A percentile compares a stretch with the other conserved stretches of the same genome.
These are phyloP conservation scores for Aspergillus sclerotiicarbonarius DNA, from an alignment of 495 filamentous ascomycete species.

Conservation along the genomic window DNA sequence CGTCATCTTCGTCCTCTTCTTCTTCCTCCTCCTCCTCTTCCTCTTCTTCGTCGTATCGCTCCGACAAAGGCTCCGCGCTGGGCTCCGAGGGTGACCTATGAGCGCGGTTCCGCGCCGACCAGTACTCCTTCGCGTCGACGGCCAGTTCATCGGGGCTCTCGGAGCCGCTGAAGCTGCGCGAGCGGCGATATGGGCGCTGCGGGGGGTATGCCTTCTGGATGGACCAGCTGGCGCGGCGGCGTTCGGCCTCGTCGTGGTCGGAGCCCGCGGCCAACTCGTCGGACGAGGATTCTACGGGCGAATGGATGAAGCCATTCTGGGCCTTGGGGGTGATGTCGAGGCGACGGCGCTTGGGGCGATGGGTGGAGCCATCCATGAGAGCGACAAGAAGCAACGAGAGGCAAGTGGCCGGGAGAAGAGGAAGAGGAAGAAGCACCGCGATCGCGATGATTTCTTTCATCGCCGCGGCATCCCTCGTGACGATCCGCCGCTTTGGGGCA, in stretches of 20 bases:
- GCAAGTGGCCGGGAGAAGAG: slow-evolving; percentile 4
- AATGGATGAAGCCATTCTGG: slow-evolving; percentile 21
- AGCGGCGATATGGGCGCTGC: slow-evolving; percentile 33
- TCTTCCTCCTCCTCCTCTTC: not conserved
- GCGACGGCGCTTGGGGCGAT: slow-evolving; percentile 56
- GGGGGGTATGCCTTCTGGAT: slow-evolving; percentile 35
- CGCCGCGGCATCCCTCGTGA: slow-evolving; percentile 1
- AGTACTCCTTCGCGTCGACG: slow-evolving; percentile 41
- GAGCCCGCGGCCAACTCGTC: slow-evolving; percentile 51
- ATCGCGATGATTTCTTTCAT: slow-evolving; percentile 1
- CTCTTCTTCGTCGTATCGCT: slow-evolving; percentile 4
- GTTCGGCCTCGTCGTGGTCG: slow-evolving; percentile 42
- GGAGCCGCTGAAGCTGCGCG: slow-evolving; percentile 31
- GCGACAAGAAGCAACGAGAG: slow-evolving; percentile 10
- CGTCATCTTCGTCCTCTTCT: slow-evolving; percentile 5
- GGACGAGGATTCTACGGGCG: slow-evolving; percentile 48
- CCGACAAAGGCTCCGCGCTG: slow-evolving; percentile 9
- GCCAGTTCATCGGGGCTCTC: slow-evolving; percentile 49
- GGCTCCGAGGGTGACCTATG: slow-evolving; percentile 25
- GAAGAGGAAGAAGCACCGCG: not conserved
- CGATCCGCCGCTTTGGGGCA: slow-evolving; percentile 6
- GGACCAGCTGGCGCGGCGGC: slow-evolving; percentile 40
- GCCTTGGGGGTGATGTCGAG: slow-evolving; percentile 32
- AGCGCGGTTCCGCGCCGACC: slow-evolving; percentile 35
- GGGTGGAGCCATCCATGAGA: slow-evolving; percentile 31